Conservation (phyloP, 2,329 filamentous ascomycete species). For the Thelonectria rubi region DNA sequence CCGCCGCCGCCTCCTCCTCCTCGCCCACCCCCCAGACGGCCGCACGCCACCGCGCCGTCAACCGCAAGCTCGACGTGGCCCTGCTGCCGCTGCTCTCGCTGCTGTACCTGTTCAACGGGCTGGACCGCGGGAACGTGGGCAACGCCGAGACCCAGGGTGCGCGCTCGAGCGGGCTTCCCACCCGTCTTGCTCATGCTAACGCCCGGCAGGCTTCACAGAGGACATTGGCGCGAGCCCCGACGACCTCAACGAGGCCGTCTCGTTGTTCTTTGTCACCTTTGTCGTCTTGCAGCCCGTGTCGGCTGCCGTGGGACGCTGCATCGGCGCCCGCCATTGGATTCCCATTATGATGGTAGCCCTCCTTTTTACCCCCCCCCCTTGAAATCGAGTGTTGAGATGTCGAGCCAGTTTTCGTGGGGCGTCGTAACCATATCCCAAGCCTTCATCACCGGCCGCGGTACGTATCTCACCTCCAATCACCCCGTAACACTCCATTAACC, state of each 20-base stretch:
- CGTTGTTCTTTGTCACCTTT: conserved; percentile 42
- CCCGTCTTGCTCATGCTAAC: background rate
- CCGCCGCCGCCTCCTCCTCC: background rate
- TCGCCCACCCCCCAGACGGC: conserved; percentile 8
- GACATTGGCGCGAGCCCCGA: conserved; percentile 41
- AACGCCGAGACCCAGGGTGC: conserved; percentile 52
- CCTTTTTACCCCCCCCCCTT: background rate
- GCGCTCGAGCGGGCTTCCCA: too few species aligned
- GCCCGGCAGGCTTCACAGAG: conserved; percentile 36
- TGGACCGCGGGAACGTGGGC: conserved; percentile 53
- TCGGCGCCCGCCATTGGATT: conserved; percentile 42
- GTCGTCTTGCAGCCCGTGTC: conserved; percentile 40
- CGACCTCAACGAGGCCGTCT: conserved; percentile 42
- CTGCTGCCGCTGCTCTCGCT: conserved; percentile 51
- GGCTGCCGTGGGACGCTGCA: conserved; percentile 39
- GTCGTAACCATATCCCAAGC: conserved; percentile 39
- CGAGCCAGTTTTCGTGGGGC: conserved; percentile 39
- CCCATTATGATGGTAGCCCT: conserved; percentile 39
- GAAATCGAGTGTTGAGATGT: background rate
- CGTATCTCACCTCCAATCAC: background rate
- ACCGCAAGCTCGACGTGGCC: conserved; percentile 49
- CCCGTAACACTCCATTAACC: conserved; percentile 17
- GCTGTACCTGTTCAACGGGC: conserved; percentile 53
- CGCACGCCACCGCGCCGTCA: conserved; percentile 37
- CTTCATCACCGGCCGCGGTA: conserved; percentile 40